Base-by-base conservation (phyloP, 495 filamentous ascomycete species). In the Glonium stellatum region DNA sequence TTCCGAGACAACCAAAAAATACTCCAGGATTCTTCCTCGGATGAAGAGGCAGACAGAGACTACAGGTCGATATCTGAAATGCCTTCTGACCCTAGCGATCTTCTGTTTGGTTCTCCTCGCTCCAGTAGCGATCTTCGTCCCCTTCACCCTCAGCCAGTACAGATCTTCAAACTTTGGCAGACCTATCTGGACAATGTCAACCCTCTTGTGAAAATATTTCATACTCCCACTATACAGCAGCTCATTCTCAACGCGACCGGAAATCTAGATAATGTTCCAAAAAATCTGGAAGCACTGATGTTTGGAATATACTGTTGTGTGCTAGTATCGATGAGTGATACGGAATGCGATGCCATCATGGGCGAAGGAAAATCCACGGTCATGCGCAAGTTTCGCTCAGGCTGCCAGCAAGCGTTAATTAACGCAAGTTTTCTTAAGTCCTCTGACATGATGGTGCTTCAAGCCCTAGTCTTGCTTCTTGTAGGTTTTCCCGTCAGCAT, bases 141-240 rank as follows among this genome's bases (percentile, higher is more conserved):
- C 48, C 39, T 65, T 12, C 64, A 69, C 46, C 66, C 66, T 6
- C 54, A 54, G 22, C 60, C 63, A 6, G 56, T 63, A 27, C 68
- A 70, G 25, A 64, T 70, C n/a, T 63, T 71, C 47, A 75, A 78
- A 52, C 69, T 90, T 5, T 90, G 87, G 86, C 84, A 89, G 81
- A 52, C 34, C 8, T 67, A 63, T 27, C 37, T 67, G 1, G 46
- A 55, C 35, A 67, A 67, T 27, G 50, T 88, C 60, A 84, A 88
- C 69, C 86, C 86, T 0, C 66, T 90, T 46, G 80, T 79, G 44
- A 90, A 88, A 67, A 70, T 88, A n/a, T 76, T 88, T 56, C 87
- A 90, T 70, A 80, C 78, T 0, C 86, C 86, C 3, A 84, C 82
- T 4, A 59, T 85, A 44, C 79, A 84, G 61, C 77, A 77, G n/a